These are phyloP conservation scores for Serendipita vermifera DNA, from an alignment of 768 basidiomycete species.

Conservation along the genomic window DNA sequence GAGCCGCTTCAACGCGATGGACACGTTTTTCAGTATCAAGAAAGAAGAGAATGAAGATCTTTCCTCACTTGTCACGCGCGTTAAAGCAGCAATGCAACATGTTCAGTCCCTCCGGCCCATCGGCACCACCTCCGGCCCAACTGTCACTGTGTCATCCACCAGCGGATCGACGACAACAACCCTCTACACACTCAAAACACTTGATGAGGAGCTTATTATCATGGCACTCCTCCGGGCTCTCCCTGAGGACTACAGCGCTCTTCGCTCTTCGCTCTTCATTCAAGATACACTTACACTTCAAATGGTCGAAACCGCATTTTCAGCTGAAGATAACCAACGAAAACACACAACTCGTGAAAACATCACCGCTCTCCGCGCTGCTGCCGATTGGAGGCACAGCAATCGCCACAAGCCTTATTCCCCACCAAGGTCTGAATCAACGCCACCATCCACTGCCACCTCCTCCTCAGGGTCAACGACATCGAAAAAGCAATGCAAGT, in stretches of 20 bases:
- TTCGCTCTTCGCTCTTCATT: not conserved
- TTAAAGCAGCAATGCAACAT: conserved; percentile 12
- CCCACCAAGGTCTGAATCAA: too few relatives aligned
- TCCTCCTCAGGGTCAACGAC: not conserved
- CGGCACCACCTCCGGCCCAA: too few relatives aligned
- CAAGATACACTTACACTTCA: not conserved
- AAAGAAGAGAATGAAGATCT: conserved; percentile 15
- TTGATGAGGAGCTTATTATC: not conserved
- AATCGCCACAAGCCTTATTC: too few relatives aligned
- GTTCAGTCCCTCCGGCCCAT: conserved; percentile 14
- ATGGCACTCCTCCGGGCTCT: not conserved
- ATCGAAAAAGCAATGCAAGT: not conserved
- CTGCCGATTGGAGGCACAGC: too few relatives aligned
- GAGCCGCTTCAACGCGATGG: conserved; percentile 15
- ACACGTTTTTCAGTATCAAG: conserved; percentile 13
- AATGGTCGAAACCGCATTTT: not conserved
- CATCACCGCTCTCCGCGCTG: not conserved
- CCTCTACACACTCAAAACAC: not conserved
- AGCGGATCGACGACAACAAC: not conserved
- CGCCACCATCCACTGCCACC: not conserved
- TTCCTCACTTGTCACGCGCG: conserved; percentile 8
- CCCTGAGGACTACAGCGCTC: not conserved
- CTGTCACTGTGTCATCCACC: too few relatives aligned
- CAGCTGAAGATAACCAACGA: not conserved
- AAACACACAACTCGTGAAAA: too few relatives aligned